Conservation (phyloP, 1,284 basidiomycete genomes). For the Pisolithus thermaeus region DNA sequence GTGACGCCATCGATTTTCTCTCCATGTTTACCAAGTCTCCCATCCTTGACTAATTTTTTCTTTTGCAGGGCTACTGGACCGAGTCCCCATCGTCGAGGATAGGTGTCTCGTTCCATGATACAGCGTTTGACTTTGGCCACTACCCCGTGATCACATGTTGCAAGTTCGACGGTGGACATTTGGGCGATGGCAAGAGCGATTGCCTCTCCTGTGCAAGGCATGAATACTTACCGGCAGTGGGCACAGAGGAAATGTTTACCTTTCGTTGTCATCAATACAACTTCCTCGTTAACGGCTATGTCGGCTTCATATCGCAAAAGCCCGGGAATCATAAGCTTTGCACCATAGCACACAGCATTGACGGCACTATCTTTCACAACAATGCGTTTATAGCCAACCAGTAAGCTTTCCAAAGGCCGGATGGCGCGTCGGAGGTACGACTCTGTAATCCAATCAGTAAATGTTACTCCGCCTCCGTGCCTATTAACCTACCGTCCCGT, state of each 20-base stretch:
- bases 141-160: conserved; percentile 97
- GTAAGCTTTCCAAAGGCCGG: conserved; percentile 89
- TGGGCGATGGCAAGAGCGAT: conserved; percentile 97
- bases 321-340: conserved; percentile 99
- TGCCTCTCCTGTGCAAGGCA: conserved; percentile 68
- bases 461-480: background rate
- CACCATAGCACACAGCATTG: conserved; percentile 99
- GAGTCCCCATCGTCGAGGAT: conserved; percentile 97
- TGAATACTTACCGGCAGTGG: conserved; percentile 6
- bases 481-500: conserved; percentile 70
- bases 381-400: conserved; percentile 97
- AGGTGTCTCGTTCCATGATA: conserved; percentile 99
- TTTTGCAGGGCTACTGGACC: conserved; percentile 96
- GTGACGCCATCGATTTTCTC: conserved; percentile 90
- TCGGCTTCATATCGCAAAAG: conserved; percentile 95
- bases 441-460: conserved; percentile 46
- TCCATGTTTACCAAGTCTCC: conserved; percentile 95
- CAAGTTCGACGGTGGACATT: conserved; percentile 98
- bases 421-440: conserved; percentile 95
- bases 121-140: conserved; percentile 99
- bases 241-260: conserved; percentile 37
- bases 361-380: conserved; percentile 99
- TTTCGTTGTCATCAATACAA: conserved; percentile 99
- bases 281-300: conserved; percentile 94
- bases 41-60: conserved; percentile 97